A percentile compares a stretch with the other conserved stretches of the same genome.
Evolutionary conservation across 2,329 filamentous ascomycete species (phyloP).

Genomic region (Calonectria honghensis): DNA sequence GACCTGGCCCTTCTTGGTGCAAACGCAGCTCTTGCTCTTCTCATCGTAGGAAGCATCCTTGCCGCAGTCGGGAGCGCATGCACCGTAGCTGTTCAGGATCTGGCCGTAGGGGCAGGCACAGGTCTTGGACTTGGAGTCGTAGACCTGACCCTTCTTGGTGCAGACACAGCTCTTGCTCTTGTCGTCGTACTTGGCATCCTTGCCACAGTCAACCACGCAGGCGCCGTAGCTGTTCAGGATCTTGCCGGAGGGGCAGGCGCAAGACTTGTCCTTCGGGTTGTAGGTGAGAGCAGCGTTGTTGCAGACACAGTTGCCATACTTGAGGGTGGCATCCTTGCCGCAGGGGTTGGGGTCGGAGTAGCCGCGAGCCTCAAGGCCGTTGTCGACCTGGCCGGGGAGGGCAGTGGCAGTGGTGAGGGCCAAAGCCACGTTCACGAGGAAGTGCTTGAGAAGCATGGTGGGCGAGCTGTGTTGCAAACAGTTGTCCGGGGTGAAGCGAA

Average conservation of each 20-base stretch:
- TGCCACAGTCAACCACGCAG: neutral
- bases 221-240: neutral
- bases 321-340: conserved; percentile 14
- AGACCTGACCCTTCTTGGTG: conserved; percentile 21
- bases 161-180: conserved; percentile 39
- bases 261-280: conserved; percentile 2
- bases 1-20: conserved; percentile 27
- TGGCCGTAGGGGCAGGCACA: conserved; percentile 32
- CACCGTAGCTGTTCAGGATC: neutral
- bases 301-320: conserved; percentile 38
- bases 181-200: conserved; percentile 4
- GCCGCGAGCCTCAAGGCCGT: conserved; percentile 44
- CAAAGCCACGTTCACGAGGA: conserved; percentile 48
- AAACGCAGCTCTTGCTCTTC: conserved; percentile 38
- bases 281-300: conserved; percentile 4
- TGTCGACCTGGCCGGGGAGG: conserved; percentile 41
- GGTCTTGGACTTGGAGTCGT: conserved; percentile 6
- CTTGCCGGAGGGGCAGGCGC: conserved; percentile 31
- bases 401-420: conserved; percentile 48
- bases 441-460: conserved; percentile 50
- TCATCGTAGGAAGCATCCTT: conserved; percentile 1
- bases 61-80: neutral
- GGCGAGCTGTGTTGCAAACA: conserved; percentile 41
- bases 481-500: conserved; percentile 37
- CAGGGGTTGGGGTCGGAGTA: conserved; percentile 20